Evolutionary conservation across 768 basidiomycete genomes (phyloP).

Genomic region (button mushroom (Agaricus bisporus)): DNA sequence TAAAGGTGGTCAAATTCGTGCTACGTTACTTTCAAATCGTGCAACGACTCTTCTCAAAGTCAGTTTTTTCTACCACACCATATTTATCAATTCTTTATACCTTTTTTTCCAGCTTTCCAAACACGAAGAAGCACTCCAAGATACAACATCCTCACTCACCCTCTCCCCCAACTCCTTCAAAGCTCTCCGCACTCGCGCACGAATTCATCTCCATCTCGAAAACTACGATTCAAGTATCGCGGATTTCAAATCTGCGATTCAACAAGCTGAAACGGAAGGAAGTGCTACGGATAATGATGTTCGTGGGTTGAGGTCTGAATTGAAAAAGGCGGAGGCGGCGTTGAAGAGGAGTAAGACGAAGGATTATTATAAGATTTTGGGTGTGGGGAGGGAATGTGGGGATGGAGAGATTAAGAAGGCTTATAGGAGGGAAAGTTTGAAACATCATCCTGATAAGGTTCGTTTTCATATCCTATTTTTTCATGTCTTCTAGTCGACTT

Average conservation of each 20-base stretch:
- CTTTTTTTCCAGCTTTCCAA: conserved; percentile 61
- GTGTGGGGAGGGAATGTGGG: conserved; percentile 51
- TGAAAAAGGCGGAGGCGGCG: conserved; percentile 76
- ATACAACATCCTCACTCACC: conserved; percentile 61
- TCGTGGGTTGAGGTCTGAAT: conserved; percentile 53
- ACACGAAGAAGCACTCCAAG: conserved; percentile 62
- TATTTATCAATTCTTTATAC: conserved; percentile 4
- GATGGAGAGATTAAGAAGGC: conserved; percentile 85
- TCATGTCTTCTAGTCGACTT: too few relatives aligned
- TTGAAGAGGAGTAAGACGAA: conserved; percentile 87
- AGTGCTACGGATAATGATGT: conserved; percentile 52
- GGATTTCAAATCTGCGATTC: conserved; percentile 77
- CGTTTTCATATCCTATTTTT: conserved; percentile 12
- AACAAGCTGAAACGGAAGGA: conserved; percentile 62
- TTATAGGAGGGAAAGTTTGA: conserved; percentile 81
- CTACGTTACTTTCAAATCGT: conserved; percentile 76
- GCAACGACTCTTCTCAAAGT: conserved; percentile 81
- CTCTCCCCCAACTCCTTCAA: conserved; percentile 71
- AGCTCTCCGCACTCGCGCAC: conserved; percentile 80
- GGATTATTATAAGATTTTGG: conserved; percentile 83
- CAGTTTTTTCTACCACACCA: not conserved
- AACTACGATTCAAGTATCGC: conserved; percentile 63
- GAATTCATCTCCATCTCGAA: conserved; percentile 70
- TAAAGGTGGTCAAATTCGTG: conserved; percentile 75
- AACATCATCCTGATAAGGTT: conserved; percentile 84